Base-by-base conservation (phyloP, 805 yeast species). In the Candida khao-thaluensis region DNA sequence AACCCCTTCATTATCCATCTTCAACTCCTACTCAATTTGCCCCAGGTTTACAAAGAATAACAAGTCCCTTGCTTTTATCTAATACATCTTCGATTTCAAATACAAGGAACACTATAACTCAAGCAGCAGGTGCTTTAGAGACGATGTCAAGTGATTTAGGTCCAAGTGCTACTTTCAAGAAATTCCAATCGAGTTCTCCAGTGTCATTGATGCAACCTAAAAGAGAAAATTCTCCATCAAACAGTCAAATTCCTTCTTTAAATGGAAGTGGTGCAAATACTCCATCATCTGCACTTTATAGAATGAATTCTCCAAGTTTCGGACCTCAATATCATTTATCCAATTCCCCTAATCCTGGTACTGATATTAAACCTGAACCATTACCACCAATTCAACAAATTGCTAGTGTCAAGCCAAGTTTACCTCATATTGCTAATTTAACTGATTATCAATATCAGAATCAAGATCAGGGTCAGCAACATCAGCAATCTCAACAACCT, bases 11-110 rank as follows among this genome's bases (percentile, higher is more conserved):
- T 56, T 80, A 79, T 52, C 87, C 87, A 5, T 67, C 78, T 3
- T 78, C 84, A 0, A 79, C 85, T 2, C 87, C 87, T 11, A 75
- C 85, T 2, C 85, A 79, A 51, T 81, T 78, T 67, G 85, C 83
- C 21, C 78, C 83, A 0, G 81, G 81, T 30, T 58, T 81, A 37
- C 74, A 76, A 44, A 58, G 80, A 24, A 80, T 81, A 41, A 81
- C 86, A 0, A 79, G 85, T 11, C 87, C 87, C 0, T 61, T 81
- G 37, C 59, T 81, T 43, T 64, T 82, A 30, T 74, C 82, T 6
- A 76, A 81, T 11, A 48, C 77, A 17, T 50, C 76, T 28, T 67
- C 65, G 42, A 58, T 60, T 53, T 74, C 60, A 53, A 73, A 49
- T 60, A 60, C 70, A 1, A 57, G 72, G 38, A 51, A 53, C 6